Conservation (phyloP, 2,329 filamentous ascomycete genomes). For the Xylariaceae sp. region DNA sequence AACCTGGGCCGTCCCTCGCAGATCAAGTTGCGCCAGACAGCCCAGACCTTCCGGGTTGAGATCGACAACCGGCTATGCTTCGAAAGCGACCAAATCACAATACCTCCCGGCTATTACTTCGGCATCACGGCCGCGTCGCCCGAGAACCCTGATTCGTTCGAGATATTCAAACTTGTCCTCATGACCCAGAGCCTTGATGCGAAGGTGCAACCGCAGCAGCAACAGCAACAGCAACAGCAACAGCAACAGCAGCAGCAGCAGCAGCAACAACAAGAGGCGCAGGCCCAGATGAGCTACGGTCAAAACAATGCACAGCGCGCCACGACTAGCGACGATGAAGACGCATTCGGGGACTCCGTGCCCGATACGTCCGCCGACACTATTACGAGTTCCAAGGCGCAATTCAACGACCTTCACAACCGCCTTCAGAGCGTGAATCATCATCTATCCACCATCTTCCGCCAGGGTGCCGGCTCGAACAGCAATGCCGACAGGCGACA, state of each 20-base stretch:
- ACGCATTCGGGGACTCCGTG: slow-evolving; percentile 40
- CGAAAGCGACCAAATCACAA: slow-evolving; percentile 69
- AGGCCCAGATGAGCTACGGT: slow-evolving; percentile 28
- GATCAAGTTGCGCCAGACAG: slow-evolving; percentile 66
- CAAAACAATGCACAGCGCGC: slow-evolving; percentile 17
- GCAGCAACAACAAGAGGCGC: slow-evolving; percentile 30
- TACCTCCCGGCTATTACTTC: slow-evolving; percentile 78
- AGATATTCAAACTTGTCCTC: slow-evolving; percentile 81
- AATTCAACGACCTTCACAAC: slow-evolving; percentile 82
- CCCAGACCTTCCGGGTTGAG: slow-evolving; percentile 66
- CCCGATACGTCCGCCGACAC: slow-evolving; percentile 46
- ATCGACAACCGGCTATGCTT: slow-evolving; percentile 82
- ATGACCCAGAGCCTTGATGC: slow-evolving; percentile 50
- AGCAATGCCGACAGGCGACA: slow-evolving; percentile 53
- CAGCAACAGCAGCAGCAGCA: slow-evolving; percentile 26
- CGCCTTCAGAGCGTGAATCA: slow-evolving; percentile 71
- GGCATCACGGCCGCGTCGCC: slow-evolving; percentile 84
- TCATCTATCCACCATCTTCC: slow-evolving; percentile 60
- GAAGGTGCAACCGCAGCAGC: slow-evolving; percentile 32
- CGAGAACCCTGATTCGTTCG: slow-evolving; percentile 91
- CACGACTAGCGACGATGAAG: slow-evolving; percentile 25
- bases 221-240: slow-evolving; percentile 27
- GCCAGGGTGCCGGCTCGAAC: slow-evolving; percentile 49
- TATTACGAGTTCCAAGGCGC: slow-evolving; percentile 50
- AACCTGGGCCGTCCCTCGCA: slow-evolving; percentile 83